phyloP scores from a whole-genome alignment of 2,329 filamentous ascomycete genomes.

The Fusarium pilosicola region DNA sequence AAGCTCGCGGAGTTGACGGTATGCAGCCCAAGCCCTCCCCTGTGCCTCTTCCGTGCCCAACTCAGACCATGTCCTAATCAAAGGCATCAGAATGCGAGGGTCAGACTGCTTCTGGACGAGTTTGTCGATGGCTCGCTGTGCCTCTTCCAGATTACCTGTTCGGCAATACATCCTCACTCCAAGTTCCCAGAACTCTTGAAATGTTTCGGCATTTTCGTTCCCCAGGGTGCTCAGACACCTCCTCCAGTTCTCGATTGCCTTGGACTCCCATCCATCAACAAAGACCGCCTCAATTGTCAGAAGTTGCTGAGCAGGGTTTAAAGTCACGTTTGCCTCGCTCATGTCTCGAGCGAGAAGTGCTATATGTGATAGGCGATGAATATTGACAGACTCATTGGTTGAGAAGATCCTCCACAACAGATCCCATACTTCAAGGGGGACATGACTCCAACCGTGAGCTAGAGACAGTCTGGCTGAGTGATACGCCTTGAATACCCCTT shows the following conservation, averaged over 20 bases:
- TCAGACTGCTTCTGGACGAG: slow-evolving; percentile 62
- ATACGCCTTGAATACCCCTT: slow-evolving; percentile 61
- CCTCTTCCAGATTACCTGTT: slow-evolving; percentile 66
- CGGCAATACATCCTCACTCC: slow-evolving; percentile 73
- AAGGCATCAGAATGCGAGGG: slow-evolving; percentile 68
- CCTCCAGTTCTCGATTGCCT: slow-evolving; percentile 73
- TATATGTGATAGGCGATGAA: slow-evolving; percentile 69
- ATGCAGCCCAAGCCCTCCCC: slow-evolving; percentile 72
- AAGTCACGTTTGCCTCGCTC: slow-evolving; percentile 63
- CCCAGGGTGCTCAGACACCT: slow-evolving; percentile 65
- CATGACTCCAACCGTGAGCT: slow-evolving; percentile 58
- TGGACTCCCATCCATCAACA: slow-evolving; percentile 66
- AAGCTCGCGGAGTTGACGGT: slow-evolving; percentile 70
- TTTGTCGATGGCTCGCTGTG: slow-evolving; percentile 64
- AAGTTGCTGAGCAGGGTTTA: slow-evolving; percentile 69
- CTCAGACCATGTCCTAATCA: slow-evolving; percentile 75
- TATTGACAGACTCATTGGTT: slow-evolving; percentile 59
- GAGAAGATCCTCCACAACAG: slow-evolving; percentile 73
- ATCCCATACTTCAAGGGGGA: slow-evolving; percentile 72
- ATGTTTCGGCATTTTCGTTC: slow-evolving; percentile 55
- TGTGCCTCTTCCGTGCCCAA: slow-evolving; percentile 57
- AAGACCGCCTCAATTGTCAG: slow-evolving; percentile 76
- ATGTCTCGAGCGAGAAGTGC: slow-evolving; percentile 73
- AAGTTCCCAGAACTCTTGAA: slow-evolving; percentile 69
- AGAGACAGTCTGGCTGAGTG: slow-evolving; percentile 57